A percentile compares a stretch with the other conserved stretches of the same genome.
These are phyloP conservation scores for Nicotiana benthamiana DNA, from an alignment of 257 asterid genomes.

Conservation along the genomic window DNA sequence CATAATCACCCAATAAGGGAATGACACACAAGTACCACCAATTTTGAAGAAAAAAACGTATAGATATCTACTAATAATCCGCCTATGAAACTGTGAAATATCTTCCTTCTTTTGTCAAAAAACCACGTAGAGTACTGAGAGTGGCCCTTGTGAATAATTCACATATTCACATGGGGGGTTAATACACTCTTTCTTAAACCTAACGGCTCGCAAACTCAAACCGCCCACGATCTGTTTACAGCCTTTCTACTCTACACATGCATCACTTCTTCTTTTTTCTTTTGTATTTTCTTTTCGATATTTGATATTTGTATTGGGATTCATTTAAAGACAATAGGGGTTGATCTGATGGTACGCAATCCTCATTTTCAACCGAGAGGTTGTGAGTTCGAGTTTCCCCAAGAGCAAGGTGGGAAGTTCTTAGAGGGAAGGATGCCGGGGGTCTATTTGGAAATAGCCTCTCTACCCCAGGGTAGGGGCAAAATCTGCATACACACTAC, in stretches of 20 bases:
- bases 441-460: too few species aligned
- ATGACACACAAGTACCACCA: neutral
- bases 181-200: constrained; percentile 40
- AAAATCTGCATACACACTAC: too few species aligned
- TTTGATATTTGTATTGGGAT: too few species aligned
- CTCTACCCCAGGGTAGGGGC: too few species aligned
- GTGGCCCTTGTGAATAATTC: constrained; percentile 7
- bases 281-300: too few species aligned
- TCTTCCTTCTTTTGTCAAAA: neutral
- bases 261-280: neutral
- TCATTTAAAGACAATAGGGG: too few species aligned
- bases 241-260: constrained; percentile 7
- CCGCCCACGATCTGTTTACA: constrained; percentile 46
- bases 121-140: constrained; percentile 4
- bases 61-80: constrained; percentile 12
- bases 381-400: too few species aligned
- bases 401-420: too few species aligned
- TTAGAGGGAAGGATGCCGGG: too few species aligned
- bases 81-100: constrained; percentile 11
- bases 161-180: constrained; percentile 24
- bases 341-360: too few species aligned
- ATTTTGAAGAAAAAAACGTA: constrained; percentile 19
- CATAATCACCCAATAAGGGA: constrained; percentile 18
- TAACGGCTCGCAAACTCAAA: constrained; percentile 42
- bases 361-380: too few species aligned